Evolutionary conservation across 176 grass and related monocot species (phyloP), one percentile per base, ranked within the genome.

Genomic region (Hordeum marinum): DNA sequence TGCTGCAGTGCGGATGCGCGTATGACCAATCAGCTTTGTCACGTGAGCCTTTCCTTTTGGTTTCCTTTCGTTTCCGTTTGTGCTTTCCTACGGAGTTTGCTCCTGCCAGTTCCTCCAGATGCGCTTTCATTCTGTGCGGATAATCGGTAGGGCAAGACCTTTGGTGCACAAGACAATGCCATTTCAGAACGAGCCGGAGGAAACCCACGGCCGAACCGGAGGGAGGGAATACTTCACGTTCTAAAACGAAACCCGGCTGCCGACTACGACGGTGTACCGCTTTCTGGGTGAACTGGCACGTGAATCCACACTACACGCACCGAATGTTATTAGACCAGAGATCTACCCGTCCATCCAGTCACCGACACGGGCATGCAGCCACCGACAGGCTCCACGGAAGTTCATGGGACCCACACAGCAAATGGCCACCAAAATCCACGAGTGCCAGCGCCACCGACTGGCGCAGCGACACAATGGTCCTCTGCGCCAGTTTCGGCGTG

Each of bases 351-450:
- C 41, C 12, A 4, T 40, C 20, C 3, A 34, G 1, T 4, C 3
- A 67, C 39, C 8, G 43, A 69, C 15, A 7, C 17, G 29, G n/a
- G 15, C 70, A 50, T 23, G 18, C 64, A 60, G 74, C 66, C 84
- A 83, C 80, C 89, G 89, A 90, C 84, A 82, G 80, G 7, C 20
- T 7, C 39, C 32, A 42, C 6, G 59, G 20, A 37, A 68, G 59
- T 20, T 68, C 37, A 29, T 52, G 12, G 60, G 61, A 89, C 31
- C 61, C 71, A 23, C 82, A 41, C 63, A n/a, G 26, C n/a, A 25
- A 21, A 7, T 6, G 11, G 55, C 8, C 68, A 3, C 17, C 46
- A 36, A 39, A n/a, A 40, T 59, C 62, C 59, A 11, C 29, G 75
- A 17, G 62, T 29, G 87, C 68, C 52, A 72, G 35, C 18, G 63